Base-by-base conservation (phyloP, 2,329 filamentous ascomycete genomes). In the Helicocarpus griseus region DNA sequence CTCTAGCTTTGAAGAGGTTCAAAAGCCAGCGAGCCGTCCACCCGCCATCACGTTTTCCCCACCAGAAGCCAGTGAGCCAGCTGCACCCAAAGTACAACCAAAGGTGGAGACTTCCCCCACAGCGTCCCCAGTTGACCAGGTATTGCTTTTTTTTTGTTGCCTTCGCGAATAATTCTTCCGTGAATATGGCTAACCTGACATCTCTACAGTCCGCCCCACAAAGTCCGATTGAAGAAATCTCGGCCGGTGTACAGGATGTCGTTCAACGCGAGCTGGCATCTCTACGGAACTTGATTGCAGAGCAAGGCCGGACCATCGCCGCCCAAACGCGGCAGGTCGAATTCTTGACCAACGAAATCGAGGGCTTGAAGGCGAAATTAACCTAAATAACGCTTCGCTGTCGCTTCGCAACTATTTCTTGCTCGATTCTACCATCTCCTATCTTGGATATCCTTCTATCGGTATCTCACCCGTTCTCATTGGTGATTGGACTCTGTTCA, bases 1-100 rank as follows among this genome's bases (percentile, higher is more conserved):
- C 26, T 91, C 87, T 1, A 88, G 85, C 70, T 96, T 96, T 59
- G 90, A 96, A 65, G 89, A 95, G 64, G 78, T 93, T 29, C 69
- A 85, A 29, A 89, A 88, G 64, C 87, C 88, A 19, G 72, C 80
- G 9, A 85, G 87, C 60, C 83, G 86, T 44, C 72, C 72, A 21
- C 61, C 70, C 40, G 51, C 57, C 31, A 62, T 65, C 35, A 57
- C 62, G n/a, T 54, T 61, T 22, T 57, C 62, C 5, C 55, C 60
- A 54, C 50, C 62, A 53, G 56, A 60, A 59, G 33, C 29, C 36
- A 55, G 61, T 17, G 46, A 56, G 57, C 47, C 56, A 55, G 53
- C 36, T 24, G 7, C n/a, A 22, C 26, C 50, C 13, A 53, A 52
- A 29, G 53, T 54, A 19, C 28, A 50, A 17, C 26, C 49, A 28